Evolutionary conservation across 164 flowering plant genomes (phyloP), one percentile per base, ranked within the genome.

Genomic region (Akebia trifoliata): DNA sequence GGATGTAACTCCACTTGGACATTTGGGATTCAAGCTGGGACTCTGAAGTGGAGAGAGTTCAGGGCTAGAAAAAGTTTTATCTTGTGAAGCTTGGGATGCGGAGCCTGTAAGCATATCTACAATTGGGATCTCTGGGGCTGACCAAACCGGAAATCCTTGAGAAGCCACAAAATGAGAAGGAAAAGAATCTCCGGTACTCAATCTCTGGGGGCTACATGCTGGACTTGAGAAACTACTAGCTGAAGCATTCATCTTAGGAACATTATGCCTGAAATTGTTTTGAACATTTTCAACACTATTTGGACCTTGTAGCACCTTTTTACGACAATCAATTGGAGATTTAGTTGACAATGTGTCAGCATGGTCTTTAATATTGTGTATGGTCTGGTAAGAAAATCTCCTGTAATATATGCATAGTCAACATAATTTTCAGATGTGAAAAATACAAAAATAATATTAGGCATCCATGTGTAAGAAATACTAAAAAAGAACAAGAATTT

Each of bases 181-280:
- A 22, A 62, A 67, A 20, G 53, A 44, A 49, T 79, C 79, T 40
- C 61, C 68, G 2, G 61, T 42, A 60, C 69, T 67, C 38, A 34
- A 40, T 55, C 76, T 78, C 47, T 64, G 73, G 26, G 96, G 92
- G 65, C 96, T 86, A n/a, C 43, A 68, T 25, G 25, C 45, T 44
- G 87, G 84, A 65, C 92, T 86, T 28, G 84, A 60, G 34, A 69
- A 81, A 8, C 84, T 73, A 59, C 86, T 83, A 14, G 66, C 43
- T 29, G 89, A 87, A 63, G 87, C 84, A 78, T 89, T 88, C 61
- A 45, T 68, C 22, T 29, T 22, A 57, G 85, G 79, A 60, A 70
- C 63, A 58, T 63, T 68, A 28, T 69, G 29, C 63, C 53, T 34
- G 61, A 61, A 73, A 49, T 25, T 56, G 0, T 66, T 59, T 25